Base-by-base conservation (phyloP, 305 asterid genomes). In the Fraxinus xanthoxyloides region DNA sequence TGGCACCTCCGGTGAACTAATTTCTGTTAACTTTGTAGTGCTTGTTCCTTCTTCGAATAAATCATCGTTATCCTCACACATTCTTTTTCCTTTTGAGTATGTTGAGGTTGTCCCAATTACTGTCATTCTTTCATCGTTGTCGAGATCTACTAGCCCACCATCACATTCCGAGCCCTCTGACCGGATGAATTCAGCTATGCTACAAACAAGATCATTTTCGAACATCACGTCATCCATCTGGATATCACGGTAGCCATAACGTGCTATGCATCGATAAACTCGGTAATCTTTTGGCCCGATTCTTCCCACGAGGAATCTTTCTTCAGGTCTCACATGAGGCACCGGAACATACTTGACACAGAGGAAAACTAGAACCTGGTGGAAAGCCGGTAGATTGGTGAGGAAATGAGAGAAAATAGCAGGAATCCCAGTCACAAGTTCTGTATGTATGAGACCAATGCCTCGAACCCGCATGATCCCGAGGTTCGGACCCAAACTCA, bases 311-410 rank as follows among this genome's bases (percentile, higher is more conserved):
- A 95, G 80, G 84, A 92, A 95, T 74, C 98, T 83, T 86, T 95
- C 98, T 36, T 91, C 97, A 0, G 98, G 94, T 30, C 95, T 85
- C 54, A 95, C 98, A 4, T 92, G 98, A 10, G 98, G 98, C 48
- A 95, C 98, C 0, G 97, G 98, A 8, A 95, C 98, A 0, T 90
- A 89, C 69, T 95, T 95, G 80, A 95, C 84, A 81, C 98, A 93
- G 35, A 93, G 89, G 76, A 93, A 82, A 67, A 95, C 93, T 0
- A 95, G 88, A n/a, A 95, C 93, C 80, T 93, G 98, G 85, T 95
- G 98, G 89, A 95, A 95, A 28, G 98, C 98, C 0, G 98, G 98
- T 28, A 95, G 94, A 78, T 95, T 95, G 2, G 98, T 95, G 54
- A 93, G 91, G 3, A 95, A 95, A 77, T 95, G 98, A 23, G 98